These are phyloP conservation scores for Tricholoma terreum DNA, from an alignment of 768 basidiomycete species.

Conservation along the genomic window DNA sequence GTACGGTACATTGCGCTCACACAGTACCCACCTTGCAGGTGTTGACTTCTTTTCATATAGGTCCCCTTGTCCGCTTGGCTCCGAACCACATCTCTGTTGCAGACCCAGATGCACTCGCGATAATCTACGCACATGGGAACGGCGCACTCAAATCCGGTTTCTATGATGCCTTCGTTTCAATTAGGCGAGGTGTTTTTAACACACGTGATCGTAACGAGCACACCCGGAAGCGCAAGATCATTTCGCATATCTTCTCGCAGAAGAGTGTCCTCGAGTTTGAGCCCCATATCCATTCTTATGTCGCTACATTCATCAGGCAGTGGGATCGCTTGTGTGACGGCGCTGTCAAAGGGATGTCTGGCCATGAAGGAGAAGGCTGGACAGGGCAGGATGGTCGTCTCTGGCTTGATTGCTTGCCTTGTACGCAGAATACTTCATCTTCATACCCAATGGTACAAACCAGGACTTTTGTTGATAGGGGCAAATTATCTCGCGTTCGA, in stretches of 20 bases:
- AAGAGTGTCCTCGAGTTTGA: conserved; percentile 88
- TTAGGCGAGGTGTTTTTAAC: conserved; percentile 72
- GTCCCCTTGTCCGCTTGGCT: conserved; percentile 65
- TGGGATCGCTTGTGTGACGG: conserved; percentile 69
- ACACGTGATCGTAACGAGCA: conserved; percentile 77
- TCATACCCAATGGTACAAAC: conserved; percentile 4
- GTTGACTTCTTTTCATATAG: conserved; percentile 26
- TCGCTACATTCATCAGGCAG: conserved; percentile 58
- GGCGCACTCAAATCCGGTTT: conserved; percentile 81
- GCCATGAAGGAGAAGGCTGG: conserved; percentile 67
- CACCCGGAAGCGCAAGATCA: conserved; percentile 87
- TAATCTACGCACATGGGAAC: conserved; percentile 80
- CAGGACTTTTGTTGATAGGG: conserved; percentile 31
- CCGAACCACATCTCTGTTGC: conserved; percentile 78
- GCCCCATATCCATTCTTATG: conserved; percentile 64
- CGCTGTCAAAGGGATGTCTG: conserved; percentile 54
- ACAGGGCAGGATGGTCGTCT: conserved; percentile 56
- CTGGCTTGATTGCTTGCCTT: conserved; percentile 75
- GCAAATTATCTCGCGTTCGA: conserved; percentile 55
- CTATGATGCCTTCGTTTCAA: conserved; percentile 78
- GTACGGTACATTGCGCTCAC: conserved; percentile 49
- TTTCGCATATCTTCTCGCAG: conserved; percentile 81
- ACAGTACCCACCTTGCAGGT: not conserved
- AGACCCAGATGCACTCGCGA: conserved; percentile 70
- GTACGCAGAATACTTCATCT: conserved; percentile 36